These are phyloP conservation scores for Phytophthora citrophthora DNA, from an alignment of 352 stramenopile genomes.

Conservation along the genomic window DNA sequence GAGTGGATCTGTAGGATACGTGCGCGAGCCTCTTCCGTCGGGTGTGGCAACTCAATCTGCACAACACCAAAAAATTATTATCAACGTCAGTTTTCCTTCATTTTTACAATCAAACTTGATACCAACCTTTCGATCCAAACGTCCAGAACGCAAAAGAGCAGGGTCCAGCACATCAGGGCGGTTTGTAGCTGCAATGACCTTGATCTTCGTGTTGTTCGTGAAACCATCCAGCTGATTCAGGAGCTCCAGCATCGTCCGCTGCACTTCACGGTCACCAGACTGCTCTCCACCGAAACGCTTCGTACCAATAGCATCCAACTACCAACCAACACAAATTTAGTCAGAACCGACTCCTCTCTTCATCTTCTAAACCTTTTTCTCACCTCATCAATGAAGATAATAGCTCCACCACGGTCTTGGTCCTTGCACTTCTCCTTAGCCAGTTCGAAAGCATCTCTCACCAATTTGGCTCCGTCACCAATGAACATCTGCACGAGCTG, in stretches of 20 bases:
- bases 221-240: slow-evolving; percentile 99
- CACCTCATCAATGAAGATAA: slow-evolving; percentile 99
- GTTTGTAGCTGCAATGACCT: slow-evolving; percentile 99
- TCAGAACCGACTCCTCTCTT: background rate
- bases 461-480: slow-evolving; percentile 97
- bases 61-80: background rate
- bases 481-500: slow-evolving; percentile 99
- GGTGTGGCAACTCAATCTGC: slow-evolving; percentile 98
- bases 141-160: slow-evolving; percentile 94
- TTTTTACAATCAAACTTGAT: background rate
- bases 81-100: background rate
- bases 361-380: background rate
- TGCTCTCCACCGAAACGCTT: slow-evolving; percentile 98
- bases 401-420: slow-evolving; percentile 91
- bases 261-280: slow-evolving; percentile 96
- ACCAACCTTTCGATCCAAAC: slow-evolving; percentile 93
- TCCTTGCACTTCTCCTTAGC: slow-evolving; percentile 95
- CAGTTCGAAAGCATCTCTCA: slow-evolving; percentile 98
- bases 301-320: slow-evolving; percentile 98
- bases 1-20: slow-evolving; percentile 98
- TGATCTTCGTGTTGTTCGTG: slow-evolving; percentile 98
- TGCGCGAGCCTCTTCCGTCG: slow-evolving; percentile 95
- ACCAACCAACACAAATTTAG: slow-evolving; percentile 1
- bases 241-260: slow-evolving; percentile 99
- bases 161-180: slow-evolving; percentile 96